Evolutionary conservation across 2,329 filamentous ascomycete species (phyloP).

Genomic region (Dothiorella sarmentorum): DNA sequence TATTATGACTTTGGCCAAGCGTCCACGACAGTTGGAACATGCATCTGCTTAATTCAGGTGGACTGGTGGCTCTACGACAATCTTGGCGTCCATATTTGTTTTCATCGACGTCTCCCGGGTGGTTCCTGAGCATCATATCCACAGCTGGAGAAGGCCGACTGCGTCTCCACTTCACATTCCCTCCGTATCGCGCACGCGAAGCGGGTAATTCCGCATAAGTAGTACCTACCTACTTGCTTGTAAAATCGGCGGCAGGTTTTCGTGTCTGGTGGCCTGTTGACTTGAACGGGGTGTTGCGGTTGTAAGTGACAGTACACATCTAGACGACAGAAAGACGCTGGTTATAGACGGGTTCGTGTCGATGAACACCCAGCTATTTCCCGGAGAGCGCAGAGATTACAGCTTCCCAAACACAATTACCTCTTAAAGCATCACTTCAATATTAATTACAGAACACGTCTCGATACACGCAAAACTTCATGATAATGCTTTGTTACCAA

Average conservation of each 20-base stretch:
- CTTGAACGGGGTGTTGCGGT: conserved; percentile 23
- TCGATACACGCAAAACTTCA: too few species aligned
- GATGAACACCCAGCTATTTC: too few species aligned
- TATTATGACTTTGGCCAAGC: neutral
- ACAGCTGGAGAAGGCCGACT: conserved; percentile 45
- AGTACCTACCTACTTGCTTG: too few species aligned
- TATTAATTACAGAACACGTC: too few species aligned
- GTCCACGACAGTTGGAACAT: neutral
- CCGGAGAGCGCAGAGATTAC: too few species aligned
- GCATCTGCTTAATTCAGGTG: neutral
- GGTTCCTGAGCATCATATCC: too few species aligned
- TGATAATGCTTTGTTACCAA: too few species aligned
- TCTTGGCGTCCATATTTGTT: neutral
- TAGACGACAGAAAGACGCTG: conserved; percentile 21
- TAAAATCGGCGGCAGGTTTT: conserved; percentile 45
- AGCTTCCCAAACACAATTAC: too few species aligned
- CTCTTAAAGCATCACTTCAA: too few species aligned
- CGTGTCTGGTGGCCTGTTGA: conserved; percentile 25
- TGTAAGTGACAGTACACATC: conserved; percentile 19
- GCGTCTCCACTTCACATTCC: conserved; percentile 43
- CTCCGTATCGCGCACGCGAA: conserved; percentile 44
- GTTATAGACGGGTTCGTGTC: conserved; percentile 23
- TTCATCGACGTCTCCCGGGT: conserved; percentile 26
- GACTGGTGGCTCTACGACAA: neutral
- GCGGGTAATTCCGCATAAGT: too few species aligned